Evolutionary conservation across 345 rosid species (phyloP).

Genomic region (Pugionium cornutum): DNA sequence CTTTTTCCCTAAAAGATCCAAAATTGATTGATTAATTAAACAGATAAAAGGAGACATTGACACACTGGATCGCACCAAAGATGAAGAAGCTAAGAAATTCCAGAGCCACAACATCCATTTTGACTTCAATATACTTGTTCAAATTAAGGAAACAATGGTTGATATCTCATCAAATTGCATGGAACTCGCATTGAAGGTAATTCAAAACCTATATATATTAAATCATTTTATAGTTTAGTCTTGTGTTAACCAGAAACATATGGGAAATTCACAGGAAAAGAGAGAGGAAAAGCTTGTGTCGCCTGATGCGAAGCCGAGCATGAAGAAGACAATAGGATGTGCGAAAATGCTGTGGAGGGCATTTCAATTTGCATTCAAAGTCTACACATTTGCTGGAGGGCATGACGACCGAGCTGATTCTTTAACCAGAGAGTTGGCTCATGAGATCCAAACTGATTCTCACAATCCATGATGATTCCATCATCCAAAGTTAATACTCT

Average conservation of each 20-base stretch:
- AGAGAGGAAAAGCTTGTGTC: constrained; percentile 52
- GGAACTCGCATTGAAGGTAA: constrained; percentile 85
- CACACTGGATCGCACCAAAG: constrained; percentile 72
- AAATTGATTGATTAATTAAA: background rate
- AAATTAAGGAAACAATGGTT: constrained; percentile 80
- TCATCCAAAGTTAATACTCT: constrained; percentile 8
- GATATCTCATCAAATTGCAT: constrained; percentile 85
- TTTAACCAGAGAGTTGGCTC: constrained; percentile 76
- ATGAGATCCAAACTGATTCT: constrained; percentile 67
- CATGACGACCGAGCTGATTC: constrained; percentile 80
- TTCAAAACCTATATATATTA: background rate
- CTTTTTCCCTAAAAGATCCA: background rate
- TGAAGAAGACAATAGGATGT: constrained; percentile 39
- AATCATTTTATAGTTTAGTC: background rate
- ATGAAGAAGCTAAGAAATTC: constrained; percentile 79
- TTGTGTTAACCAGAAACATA: background rate
- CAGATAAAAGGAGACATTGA: constrained; percentile 84
- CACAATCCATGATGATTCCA: constrained; percentile 38
- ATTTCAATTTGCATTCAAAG: constrained; percentile 82
- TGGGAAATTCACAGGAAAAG: constrained; percentile 51
- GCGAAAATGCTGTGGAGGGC: constrained; percentile 78
- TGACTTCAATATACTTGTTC: constrained; percentile 65
- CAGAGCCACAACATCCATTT: constrained; percentile 65
- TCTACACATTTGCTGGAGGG: constrained; percentile 85
- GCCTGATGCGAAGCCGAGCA: constrained; percentile 37